Evolutionary conservation across 1,139 yeast genomes (phyloP), one percentile per base, ranked within the genome.

Genomic region (Magnusiomyces ingens): DNA sequence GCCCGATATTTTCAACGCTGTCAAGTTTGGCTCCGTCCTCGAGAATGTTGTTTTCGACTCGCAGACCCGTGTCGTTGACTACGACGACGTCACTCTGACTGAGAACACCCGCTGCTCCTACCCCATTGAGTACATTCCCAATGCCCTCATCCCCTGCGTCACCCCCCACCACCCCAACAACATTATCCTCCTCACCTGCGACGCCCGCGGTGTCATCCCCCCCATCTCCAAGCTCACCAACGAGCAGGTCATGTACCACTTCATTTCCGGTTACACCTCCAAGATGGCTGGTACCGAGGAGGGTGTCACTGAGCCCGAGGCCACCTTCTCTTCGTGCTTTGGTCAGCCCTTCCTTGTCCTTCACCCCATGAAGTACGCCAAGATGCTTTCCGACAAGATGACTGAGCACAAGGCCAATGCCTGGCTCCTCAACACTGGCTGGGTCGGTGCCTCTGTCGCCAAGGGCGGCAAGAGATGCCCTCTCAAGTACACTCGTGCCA

Each of bases 271-370:
- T 70, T 93, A 93, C 81, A 93, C 99, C 60, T 91, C 98, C 57
- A 93, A 93, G 82, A 93, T 93, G 95, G 97, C 99, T 60, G 99
- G 99, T 73, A 93, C 99, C 56, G 99, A 93, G 76, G 95, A 89
- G 72, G 99, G 99, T 75, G 89, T 93, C 63, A 91, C 98, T 61
- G 98, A 93, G 76, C 98, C 99, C 58, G 91, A 88, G 73, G 96
- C 98, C 56, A 89, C 97, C 32, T 93, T 93, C 81, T 88, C 96
- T 61, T 96, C 99, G 55, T 93, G 99, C 79, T 93, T 91, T 73
- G 99, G 99, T 68, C 98, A 93, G 78, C 99, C 99, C 61, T 93
- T 93, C 86, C 80, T 93, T 75, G 98, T 93, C 49, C 79, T 93
- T 73, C 99, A 93, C 75, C 99, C 99, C 72, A 93, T 93, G 93